Evolutionary conservation across 208 protist genomes (phyloP), one percentile per base, ranked within the genome.

Genomic region (Crithidia mellificae): DNA sequence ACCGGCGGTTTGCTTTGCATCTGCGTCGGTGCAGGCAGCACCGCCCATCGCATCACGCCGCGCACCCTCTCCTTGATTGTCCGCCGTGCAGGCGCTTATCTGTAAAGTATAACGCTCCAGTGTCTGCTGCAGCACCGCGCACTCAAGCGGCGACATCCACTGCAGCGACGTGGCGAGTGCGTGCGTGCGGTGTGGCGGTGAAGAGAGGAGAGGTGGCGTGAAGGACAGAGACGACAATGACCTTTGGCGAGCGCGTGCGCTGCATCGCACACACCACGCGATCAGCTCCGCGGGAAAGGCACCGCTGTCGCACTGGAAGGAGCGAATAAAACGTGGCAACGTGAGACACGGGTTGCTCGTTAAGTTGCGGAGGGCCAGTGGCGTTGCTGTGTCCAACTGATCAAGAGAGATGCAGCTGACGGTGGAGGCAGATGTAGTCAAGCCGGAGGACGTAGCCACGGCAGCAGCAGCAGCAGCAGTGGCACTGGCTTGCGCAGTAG

Each of bases 141-240:
- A 75, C 46, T 75, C 70, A 12, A 75, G n/a, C 15, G 70, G 70
- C 20, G 70, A 68, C 70, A 75, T 75, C 70, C 70, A 75, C 62
- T 55, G 62, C 1, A 58, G 17, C 20, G 62, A 19, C 15, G 30
- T 20, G 36, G 70, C 62, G 29, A 68, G 59, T 29, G n/a, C 19
- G 34, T 51, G 50, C 24, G n/a, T n/a, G n/a, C n/a, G n/a, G n/a
- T n/a, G n/a, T n/a, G n/a, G n/a, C n/a, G n/a, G n/a, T n/a, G n/a
- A n/a, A n/a, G n/a, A n/a, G n/a, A n/a, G n/a, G n/a, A n/a, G n/a
- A 20, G 1, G 1, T 36, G 29, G 19, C 44, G 15, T 12, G 52
- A 2, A 2, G 43, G 12, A 22, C 27, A 38, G 39, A 14, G 55
- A n/a, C 0, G 14, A 32, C 19, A 22, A 6, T 1, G 22, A 19